These are phyloP conservation scores for Paraphoma sp. DNA, from an alignment of 2,329 filamentous ascomycete genomes.

Conservation along the genomic window DNA sequence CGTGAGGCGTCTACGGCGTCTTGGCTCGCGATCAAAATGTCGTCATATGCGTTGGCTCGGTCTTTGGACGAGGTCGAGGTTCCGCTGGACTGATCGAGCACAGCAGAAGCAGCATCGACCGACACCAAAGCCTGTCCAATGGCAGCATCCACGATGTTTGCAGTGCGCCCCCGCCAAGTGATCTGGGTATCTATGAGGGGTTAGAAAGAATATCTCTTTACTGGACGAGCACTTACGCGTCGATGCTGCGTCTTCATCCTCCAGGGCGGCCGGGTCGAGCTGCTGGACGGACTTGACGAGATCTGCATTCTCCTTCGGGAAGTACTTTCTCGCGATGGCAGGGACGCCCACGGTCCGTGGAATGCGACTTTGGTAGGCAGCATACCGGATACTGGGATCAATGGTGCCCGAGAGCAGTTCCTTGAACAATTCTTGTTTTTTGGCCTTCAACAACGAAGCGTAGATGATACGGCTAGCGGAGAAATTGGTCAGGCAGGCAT, in stretches of 20 bases:
- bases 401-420: conserved; percentile 85
- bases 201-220: conserved; percentile 11
- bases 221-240: conserved; percentile 50
- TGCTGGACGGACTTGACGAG: conserved; percentile 73
- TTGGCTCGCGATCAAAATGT: conserved; percentile 86
- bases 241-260: conserved; percentile 58
- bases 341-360: conserved; percentile 84
- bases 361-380: conserved; percentile 88
- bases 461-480: conserved; percentile 83
- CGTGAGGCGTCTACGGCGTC: conserved; percentile 94
- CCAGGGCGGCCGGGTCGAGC: conserved; percentile 63
- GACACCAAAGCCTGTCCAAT: conserved; percentile 84
- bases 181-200: conserved; percentile 63
- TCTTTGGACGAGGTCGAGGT: conserved; percentile 63
- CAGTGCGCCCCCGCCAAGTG: conserved; percentile 83
- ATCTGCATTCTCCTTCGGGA: conserved; percentile 68
- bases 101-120: conserved; percentile 64
- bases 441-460: conserved; percentile 70
- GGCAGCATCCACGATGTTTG: conserved; percentile 89
- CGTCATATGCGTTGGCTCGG: conserved; percentile 86
- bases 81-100: conserved; percentile 53
- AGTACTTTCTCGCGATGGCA: conserved; percentile 78
- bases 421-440: conserved; percentile 79
- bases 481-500: conserved; percentile 76
- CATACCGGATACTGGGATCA: conserved; percentile 92